Evolutionary conservation across 495 filamentous ascomycete genomes (phyloP), one percentile per base, ranked within the genome.

Genomic region (Penicillium simplicissimum): DNA sequence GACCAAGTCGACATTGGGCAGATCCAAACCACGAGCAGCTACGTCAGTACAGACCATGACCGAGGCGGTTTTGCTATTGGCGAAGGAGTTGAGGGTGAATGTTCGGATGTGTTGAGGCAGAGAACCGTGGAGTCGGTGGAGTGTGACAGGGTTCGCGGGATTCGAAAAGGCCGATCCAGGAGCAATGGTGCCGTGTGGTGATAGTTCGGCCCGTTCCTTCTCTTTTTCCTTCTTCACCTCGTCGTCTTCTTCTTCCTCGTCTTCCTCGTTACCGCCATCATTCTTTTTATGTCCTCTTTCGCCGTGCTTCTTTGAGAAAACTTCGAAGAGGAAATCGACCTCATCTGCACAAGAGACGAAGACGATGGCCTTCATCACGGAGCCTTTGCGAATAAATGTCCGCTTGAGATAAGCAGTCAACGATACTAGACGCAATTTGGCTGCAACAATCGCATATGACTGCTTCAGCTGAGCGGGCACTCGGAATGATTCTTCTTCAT

Each of bases 301-400:
- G 36, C 73, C 68, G 40, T 74, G 63, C 53, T 77, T 75, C 13
- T 84, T 77, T 33, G 86, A 87, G 62, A 98, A 87, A n/a, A 97
- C 74, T 52, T 96, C 89, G 67, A 92, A 98, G 70, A 96, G 93
- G 71, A 96, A 98, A 69, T 98, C 92, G 49, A 98, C 95, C 10
- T 90, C 94, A 68, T 98, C 96, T 15, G 95, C 93, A 67, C 96
- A 98, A 1, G 93, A 96, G 40, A 98, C 90, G 74, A 98, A 98
- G 53, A 98, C 85, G 61, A 98, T 97, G 4, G 89, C 88, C 73
- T 98, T 97, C 87, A 94, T 96, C 21, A 95, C 87, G 2, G 91
- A 90, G 0, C 92, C 92, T 73, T 88, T 88, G 14, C 93, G 84
- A 60, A 90, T 87, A 66, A 98, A 98, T 0, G 94, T 85, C 17